These are phyloP conservation scores for Abelmoschus esculentus DNA, from an alignment of 345 rosid species.

Conservation along the genomic window DNA sequence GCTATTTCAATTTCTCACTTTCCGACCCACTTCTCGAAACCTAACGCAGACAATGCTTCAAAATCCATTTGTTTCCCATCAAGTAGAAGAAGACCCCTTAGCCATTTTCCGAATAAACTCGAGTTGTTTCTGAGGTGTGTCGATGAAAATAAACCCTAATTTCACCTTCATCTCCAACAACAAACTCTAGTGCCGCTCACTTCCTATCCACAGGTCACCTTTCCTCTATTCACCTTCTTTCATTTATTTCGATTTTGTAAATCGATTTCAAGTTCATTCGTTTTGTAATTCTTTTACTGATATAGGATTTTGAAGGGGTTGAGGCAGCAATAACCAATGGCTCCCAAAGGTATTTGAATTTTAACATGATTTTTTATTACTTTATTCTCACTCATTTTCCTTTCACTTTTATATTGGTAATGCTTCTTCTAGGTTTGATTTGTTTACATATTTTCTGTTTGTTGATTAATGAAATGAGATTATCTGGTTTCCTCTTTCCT, in stretches of 20 bases:
- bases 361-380: neutral
- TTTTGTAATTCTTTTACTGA: neutral
- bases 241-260: neutral
- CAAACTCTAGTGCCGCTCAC: slow-evolving; percentile 27
- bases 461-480: neutral
- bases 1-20: no score
- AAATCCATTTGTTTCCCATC: no score
- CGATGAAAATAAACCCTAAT: slow-evolving; percentile 22
- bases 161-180: neutral
- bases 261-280: neutral
- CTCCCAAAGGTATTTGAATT: slow-evolving; percentile 13
- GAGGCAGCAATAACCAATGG: slow-evolving; percentile 12
- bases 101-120: no score
- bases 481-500: no score
- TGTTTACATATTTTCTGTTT: neutral
- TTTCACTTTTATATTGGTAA: neutral
- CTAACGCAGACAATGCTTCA: no score
- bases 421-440: neutral
- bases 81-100: no score
- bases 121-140: no score
- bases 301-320: neutral
- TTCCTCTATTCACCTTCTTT: neutral
- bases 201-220: slow-evolving; percentile 17
- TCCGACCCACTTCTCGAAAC: no score
- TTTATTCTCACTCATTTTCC: no score